These are phyloP conservation scores for Eucalyptus marginata DNA, from an alignment of 345 rosid genomes.

Conservation along the genomic window DNA sequence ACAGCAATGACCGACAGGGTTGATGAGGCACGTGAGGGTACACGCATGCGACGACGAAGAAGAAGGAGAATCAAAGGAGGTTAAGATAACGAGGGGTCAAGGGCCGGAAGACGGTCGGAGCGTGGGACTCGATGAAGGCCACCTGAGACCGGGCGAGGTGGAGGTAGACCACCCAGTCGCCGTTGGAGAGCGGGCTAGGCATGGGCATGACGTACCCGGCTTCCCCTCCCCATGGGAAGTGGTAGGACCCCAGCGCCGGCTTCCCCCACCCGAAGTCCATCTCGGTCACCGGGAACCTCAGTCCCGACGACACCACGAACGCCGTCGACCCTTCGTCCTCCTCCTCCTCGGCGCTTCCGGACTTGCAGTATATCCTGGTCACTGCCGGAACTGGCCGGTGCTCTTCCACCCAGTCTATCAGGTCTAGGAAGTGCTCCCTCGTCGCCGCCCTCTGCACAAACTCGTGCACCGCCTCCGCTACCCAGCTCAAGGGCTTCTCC, in stretches of 20 bases:
- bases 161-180: slow-evolving; percentile 59
- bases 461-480: slow-evolving; percentile 38
- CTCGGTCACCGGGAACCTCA: slow-evolving; percentile 26
- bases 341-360: neutral
- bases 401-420: slow-evolving; percentile 76
- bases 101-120: slow-evolving; percentile 12
- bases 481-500: slow-evolving; percentile 36
- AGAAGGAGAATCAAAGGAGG: neutral
- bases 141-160: slow-evolving; percentile 14
- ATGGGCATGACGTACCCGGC: slow-evolving; percentile 62
- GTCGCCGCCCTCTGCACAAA: slow-evolving; percentile 23
- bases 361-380: slow-evolving; percentile 31
- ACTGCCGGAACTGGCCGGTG: slow-evolving; percentile 33
- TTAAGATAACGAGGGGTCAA: slow-evolving; percentile 13
- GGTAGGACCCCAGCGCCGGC: slow-evolving; percentile 44
- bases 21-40: neutral
- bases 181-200: slow-evolving; percentile 34
- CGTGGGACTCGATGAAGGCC: slow-evolving; percentile 13
- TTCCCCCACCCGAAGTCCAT: slow-evolving; percentile 53
- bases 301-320: slow-evolving; percentile 71
- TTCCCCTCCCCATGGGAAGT: slow-evolving; percentile 41
- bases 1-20: neutral
- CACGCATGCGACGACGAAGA: neutral
- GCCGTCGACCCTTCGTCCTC: slow-evolving; percentile 35
- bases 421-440: slow-evolving; percentile 52